Conservation (phyloP, 2,329 filamentous ascomycete species). For the Phyllachora maydis region DNA sequence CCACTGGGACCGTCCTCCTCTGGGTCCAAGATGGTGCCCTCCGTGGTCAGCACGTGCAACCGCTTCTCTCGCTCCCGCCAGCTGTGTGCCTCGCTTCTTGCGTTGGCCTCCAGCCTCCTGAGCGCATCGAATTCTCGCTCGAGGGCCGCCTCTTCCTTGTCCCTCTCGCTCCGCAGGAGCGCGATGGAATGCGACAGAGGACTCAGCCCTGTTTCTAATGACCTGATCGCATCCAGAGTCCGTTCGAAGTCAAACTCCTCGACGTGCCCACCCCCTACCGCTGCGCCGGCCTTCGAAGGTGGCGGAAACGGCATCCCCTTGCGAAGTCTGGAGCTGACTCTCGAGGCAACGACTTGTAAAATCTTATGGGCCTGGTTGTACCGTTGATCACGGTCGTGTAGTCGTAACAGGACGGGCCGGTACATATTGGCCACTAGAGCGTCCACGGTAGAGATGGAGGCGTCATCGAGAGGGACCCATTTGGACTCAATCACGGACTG, state of each 20-base stretch:
- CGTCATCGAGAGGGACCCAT: conserved; percentile 36
- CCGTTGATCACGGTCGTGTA: conserved; percentile 24
- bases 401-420: conserved; percentile 37
- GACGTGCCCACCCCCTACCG: conserved; percentile 19
- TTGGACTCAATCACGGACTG: conserved; percentile 45
- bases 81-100: conserved; percentile 27
- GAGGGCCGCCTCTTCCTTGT: conserved; percentile 31
- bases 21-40: too few species aligned
- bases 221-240: conserved; percentile 35
- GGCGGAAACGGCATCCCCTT: conserved; percentile 48
- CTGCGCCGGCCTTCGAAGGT: conserved; percentile 10
- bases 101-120: conserved; percentile 30
- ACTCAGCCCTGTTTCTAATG: conserved; percentile 36
- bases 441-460: conserved; percentile 32
- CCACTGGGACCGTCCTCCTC: too few species aligned
- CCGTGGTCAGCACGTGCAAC: conserved; percentile 27
- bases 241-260: conserved; percentile 46
- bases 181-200: conserved; percentile 41
- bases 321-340: conserved; percentile 33
- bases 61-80: conserved; percentile 27
- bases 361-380: conserved; percentile 32
- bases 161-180: conserved; percentile 35
- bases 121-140: conserved; percentile 32
- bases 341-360: conserved; percentile 30
- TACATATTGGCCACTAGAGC: conserved; percentile 36